Evolutionary conservation across 1,139 yeast species (phyloP).

Genomic region (Candida tetrigidarum): DNA sequence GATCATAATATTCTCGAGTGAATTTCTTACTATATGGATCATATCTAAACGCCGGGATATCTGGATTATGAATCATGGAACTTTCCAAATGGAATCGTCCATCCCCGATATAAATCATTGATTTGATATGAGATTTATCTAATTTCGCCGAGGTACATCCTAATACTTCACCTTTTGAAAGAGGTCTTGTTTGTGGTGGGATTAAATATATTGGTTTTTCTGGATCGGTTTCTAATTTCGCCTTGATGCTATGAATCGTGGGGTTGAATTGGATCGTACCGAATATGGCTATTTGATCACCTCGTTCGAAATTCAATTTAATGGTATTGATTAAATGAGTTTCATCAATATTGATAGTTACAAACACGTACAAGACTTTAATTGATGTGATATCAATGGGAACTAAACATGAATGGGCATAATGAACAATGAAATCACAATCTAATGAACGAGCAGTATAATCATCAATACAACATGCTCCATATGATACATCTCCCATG

Average conservation of each 20-base stretch:
- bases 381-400: conserved; percentile 92
- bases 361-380: conserved; percentile 93
- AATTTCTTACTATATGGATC: conserved; percentile 95
- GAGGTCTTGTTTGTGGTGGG: conserved; percentile 92
- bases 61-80: conserved; percentile 97
- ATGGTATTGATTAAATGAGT: conserved; percentile 79
- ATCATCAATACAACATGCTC: conserved; percentile 98
- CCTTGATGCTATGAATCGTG: conserved; percentile 78
- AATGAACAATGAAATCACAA: conserved; percentile 94
- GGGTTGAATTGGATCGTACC: conserved; percentile 99
- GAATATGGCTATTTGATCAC: conserved; percentile 74
- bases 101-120: conserved; percentile 92
- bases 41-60: conserved; percentile 87
- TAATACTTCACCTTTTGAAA: conserved; percentile 93
- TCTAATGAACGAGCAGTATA: conserved; percentile 91
- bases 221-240: conserved; percentile 53
- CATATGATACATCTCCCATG: conserved; percentile 99
- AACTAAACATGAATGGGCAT: conserved; percentile 96
- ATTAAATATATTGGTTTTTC: conserved; percentile 62
- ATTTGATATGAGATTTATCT: conserved; percentile 63
- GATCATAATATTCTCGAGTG: conserved; percentile 88
- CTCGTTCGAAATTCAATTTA: conserved; percentile 64
- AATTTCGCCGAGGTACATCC: conserved; percentile 95
- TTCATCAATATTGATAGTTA: conserved; percentile 88
- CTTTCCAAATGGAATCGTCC: conserved; percentile 96